Conservation (phyloP, 164 flowering plant species). For the Berberis thunbergii region DNA sequence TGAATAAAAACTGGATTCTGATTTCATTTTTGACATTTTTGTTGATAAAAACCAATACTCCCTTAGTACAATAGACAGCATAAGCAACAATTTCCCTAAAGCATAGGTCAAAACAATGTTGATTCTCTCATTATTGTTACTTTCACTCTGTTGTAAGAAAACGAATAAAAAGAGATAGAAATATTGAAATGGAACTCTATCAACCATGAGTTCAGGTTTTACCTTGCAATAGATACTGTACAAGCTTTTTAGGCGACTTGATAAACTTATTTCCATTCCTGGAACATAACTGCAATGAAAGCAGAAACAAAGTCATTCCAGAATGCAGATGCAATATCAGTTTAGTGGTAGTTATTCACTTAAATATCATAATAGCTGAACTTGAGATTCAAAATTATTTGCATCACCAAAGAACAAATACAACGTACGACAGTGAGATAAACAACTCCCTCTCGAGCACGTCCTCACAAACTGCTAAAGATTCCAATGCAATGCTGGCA, state of each 20-base stretch:
- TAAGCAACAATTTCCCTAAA: no score
- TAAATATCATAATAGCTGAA: background rate
- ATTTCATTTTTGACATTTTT: no score
- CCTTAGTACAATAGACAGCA: no score
- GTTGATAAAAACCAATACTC: no score
- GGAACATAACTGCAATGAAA: conserved; percentile 75
- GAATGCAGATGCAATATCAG: background rate
- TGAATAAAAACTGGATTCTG: no score
- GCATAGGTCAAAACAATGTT: no score
- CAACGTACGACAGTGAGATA: conserved; percentile 81
- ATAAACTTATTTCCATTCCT: conserved; percentile 91
- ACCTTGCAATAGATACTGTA: conserved; percentile 91
- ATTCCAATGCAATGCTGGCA: conserved; percentile 79
- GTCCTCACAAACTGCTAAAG: conserved; percentile 78
- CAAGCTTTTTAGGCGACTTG: conserved; percentile 88
- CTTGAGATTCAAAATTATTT: background rate
- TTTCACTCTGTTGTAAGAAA: no score
- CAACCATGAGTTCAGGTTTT: conserved; percentile 1
- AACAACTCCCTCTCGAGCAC: conserved; percentile 74
- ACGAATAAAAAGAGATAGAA: no score
- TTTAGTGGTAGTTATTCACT: background rate
- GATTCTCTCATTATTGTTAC: no score
- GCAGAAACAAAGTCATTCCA: conserved; percentile 6
- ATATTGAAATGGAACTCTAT: background rate
- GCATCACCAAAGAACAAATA: background rate